Conservation (phyloP, 257 asterid genomes). For the Salvia miltiorrhiza region DNA sequence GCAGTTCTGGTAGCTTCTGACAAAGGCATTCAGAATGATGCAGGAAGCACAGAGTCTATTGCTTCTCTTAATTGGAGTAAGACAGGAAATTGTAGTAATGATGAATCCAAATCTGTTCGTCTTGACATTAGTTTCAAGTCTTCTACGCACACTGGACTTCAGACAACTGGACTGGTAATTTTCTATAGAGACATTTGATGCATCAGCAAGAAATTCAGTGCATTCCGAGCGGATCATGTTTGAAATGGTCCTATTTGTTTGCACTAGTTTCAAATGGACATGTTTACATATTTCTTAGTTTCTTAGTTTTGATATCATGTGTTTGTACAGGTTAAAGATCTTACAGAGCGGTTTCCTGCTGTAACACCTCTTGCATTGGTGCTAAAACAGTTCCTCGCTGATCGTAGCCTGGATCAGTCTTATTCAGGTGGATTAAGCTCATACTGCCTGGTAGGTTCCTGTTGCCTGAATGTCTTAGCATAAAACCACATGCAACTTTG, state of each 20-base stretch:
- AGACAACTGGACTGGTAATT: conserved; percentile 94
- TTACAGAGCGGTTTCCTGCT: conserved; percentile 89
- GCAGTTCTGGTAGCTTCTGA: conserved; percentile 41
- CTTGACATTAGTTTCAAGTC: conserved; percentile 98
- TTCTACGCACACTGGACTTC: conserved; percentile 94
- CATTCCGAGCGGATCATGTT: not conserved
- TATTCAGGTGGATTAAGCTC: conserved; percentile 99
- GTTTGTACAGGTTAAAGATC: conserved; percentile 79
- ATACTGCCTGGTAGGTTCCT: conserved; percentile 79
- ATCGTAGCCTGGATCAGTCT: conserved; percentile 95
- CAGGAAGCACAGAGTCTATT: conserved; percentile 38
- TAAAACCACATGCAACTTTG: not conserved
- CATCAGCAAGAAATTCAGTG: not conserved
- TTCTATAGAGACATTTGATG: conserved; percentile 15
- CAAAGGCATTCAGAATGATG: conserved; percentile 48
- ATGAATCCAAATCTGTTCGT: conserved; percentile 77
- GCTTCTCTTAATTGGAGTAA: conserved; percentile 42
- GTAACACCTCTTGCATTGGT: conserved; percentile 88
- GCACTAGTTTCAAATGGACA: conserved; percentile 12
- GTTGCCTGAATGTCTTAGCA: not conserved
- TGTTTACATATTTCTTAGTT: not conserved
- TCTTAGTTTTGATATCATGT: conserved; percentile 7
- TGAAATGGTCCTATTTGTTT: conserved; percentile 15
- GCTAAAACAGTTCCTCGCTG: conserved; percentile 95
- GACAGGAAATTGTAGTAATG: conserved; percentile 31